Evolutionary conservation across 805 yeast genomes (phyloP), one percentile per base, ranked within the genome.

Genomic region (Yarrowia sp.): DNA sequence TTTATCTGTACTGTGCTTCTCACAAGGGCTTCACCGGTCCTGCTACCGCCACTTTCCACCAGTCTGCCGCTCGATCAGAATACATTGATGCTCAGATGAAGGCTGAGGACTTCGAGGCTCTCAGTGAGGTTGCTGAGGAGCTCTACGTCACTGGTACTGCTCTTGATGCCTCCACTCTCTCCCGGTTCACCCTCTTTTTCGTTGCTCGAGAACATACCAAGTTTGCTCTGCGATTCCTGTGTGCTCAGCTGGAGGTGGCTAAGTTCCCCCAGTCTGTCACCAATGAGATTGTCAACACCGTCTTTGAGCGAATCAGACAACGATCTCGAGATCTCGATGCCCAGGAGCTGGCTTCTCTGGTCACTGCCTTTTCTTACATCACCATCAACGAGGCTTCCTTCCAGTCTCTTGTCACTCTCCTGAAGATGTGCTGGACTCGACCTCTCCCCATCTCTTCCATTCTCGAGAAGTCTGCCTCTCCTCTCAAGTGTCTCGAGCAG

Each of bases 161-260:
- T 40, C 56, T 63, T 8, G 67, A 63, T 15, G 48, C 56, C 9
- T 38, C 56, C 10, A 49, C 56, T 11, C 40, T 63, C 10, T 14
- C 46, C n/a, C 38, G 56, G n/a, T 63, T 63, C 32, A 38, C 26
- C 8, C n/a, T 3, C 22, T 48, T 15, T 26, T 63, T 63, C 26
- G 4, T 63, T 2, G 0, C 14, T 5, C n/a, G 9, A 8, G 14
- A 19, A 11, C 67, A 63, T 26, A n/a, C 38, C 22, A 49, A 63
- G 55, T 63, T 63, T 38, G 67, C 67, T 7, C 48, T 63, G 26
- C 45, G 67, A 32, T 63, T 63, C 38, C 16, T 63, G 38, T 48
- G 40, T 26, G 45, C 56, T 4, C 67, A 63, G 46, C 56, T 49
- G 2, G 56, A 63, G 40, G 65, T 59, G 15, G 65, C 52, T 8